Base-by-base conservation (phyloP, 2,329 filamentous ascomycete genomes). In the Davidsoniella neocaledoniae region DNA sequence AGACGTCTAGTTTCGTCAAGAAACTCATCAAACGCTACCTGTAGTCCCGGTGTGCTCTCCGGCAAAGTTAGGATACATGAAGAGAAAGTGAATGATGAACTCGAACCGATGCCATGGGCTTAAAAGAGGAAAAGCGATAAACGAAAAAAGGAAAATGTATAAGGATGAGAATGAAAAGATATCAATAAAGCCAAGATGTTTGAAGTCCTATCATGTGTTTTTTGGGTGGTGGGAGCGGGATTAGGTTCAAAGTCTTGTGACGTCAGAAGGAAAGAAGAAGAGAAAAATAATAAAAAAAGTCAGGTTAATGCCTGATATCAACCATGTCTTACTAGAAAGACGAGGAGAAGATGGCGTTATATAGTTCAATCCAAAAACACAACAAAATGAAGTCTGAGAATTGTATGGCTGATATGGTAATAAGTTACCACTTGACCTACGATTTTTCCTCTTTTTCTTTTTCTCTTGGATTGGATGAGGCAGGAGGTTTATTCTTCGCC, bases 401-500 rank as follows among this genome's bases (percentile, higher is more conserved):
- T 33, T 6, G 12, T 33, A 33, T 12, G 9, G 29, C 29, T 33
- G 29, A 33, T 33, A 12, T 9, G 8, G 29, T 4, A 33, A 0
- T 9, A 33, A 23, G 29, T 5, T 33, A 4, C 29, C 29, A 5
- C 29, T 12, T 33, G 8, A 9, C 29, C 12, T 19, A 17, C 36
- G 29, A 16, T 38, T 39, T 46, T 29, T 2, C 5, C 23, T 39
- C 23, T 46, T 37, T 6, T 16, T 12, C 12, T 40, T 25, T 36
- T 4, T 41, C 26, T 38, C 25, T n/a, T n/a, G 29, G 12, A 12
- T 33, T 21, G 41, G 2, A 29, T 62, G 21, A 5, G 29, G 12
- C 29, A 33, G 3, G 21, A 33, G 12, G 29, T 33, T 40, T 56
- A 78, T 45, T 84, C 79, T 62, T 86, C 81, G 25, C 86, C 86